These are phyloP conservation scores for Colletotrichum sp. DNA, from an alignment of 2,329 filamentous ascomycete genomes.

Conservation along the genomic window DNA sequence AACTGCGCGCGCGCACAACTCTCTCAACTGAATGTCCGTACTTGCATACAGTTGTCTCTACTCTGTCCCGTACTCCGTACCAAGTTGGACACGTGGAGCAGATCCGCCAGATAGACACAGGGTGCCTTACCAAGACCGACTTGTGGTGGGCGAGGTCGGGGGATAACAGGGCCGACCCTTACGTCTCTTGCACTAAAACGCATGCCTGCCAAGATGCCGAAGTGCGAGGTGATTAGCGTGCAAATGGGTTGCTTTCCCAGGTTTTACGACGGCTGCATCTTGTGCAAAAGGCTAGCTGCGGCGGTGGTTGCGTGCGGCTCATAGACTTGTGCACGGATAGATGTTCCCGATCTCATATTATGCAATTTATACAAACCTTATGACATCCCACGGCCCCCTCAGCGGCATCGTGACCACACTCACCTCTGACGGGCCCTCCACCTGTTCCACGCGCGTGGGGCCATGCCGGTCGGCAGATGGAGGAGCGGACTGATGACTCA, in stretches of 20 bases:
- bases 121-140: neutral
- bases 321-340: neutral
- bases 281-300: neutral
- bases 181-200: neutral
- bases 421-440: neutral
- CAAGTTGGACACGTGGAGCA: neutral
- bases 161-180: constrained; percentile 1
- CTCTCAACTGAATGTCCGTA: neutral
- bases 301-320: constrained; percentile 1
- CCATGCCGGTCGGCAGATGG: neutral
- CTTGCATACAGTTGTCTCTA: neutral
- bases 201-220: neutral
- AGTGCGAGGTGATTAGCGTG: neutral
- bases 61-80: neutral
- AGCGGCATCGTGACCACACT: neutral
- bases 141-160: neutral
- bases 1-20: neutral
- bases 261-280: constrained; percentile 16
- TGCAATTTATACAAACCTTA: neutral
- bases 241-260: neutral
- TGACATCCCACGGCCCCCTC: neutral
- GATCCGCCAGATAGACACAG: neutral
- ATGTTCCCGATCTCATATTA: neutral
- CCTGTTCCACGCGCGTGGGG: neutral
- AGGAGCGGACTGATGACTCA: neutral